phyloP scores from a whole-genome alignment of 352 stramenopile genomes.

The Halophytophthora batemanensis region DNA sequence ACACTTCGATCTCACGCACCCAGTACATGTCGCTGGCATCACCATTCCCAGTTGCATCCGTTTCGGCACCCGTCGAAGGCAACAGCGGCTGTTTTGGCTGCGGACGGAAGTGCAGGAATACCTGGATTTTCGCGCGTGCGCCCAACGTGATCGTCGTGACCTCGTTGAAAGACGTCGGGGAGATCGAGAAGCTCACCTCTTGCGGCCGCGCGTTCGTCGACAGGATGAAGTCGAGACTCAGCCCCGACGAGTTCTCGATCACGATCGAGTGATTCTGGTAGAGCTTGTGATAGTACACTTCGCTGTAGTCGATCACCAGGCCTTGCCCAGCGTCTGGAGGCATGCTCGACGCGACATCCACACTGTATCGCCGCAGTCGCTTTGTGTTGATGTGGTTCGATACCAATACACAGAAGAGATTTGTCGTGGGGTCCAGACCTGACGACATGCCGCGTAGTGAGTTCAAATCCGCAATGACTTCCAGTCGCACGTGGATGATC shows the following conservation, averaged over 20 bases:
- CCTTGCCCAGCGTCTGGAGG: conserved; percentile 15
- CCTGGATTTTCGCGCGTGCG: conserved; percentile 68
- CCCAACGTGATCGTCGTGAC: conserved; percentile 73
- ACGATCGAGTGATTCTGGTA: conserved; percentile 90
- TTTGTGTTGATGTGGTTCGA: conserved; percentile 68
- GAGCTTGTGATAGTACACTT: conserved; percentile 88
- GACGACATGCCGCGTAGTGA: conserved; percentile 79
- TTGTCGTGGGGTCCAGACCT: conserved; percentile 55
- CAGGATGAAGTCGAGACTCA: conserved; percentile 85
- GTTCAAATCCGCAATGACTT: conserved; percentile 86
- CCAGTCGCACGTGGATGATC: conserved; percentile 81
- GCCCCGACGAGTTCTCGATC: conserved; percentile 82
- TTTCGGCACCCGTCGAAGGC: conserved; percentile 3
- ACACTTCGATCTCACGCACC: conserved; percentile 85
- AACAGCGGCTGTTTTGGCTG: conserved; percentile 37
- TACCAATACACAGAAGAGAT: conserved; percentile 85
- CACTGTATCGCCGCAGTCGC: conserved; percentile 53
- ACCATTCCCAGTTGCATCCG: conserved; percentile 6
- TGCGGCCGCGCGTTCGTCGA: conserved; percentile 76
- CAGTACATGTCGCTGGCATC: conserved; percentile 44
- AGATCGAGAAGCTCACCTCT: conserved; percentile 83
- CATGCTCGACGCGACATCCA: conserved; percentile 37
- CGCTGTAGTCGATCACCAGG: conserved; percentile 79
- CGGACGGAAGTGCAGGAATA: conserved; percentile 85
- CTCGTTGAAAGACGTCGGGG: conserved; percentile 81